Conservation (phyloP, 176 grass and related monocot genomes). For the Lolium multiflorum region DNA sequence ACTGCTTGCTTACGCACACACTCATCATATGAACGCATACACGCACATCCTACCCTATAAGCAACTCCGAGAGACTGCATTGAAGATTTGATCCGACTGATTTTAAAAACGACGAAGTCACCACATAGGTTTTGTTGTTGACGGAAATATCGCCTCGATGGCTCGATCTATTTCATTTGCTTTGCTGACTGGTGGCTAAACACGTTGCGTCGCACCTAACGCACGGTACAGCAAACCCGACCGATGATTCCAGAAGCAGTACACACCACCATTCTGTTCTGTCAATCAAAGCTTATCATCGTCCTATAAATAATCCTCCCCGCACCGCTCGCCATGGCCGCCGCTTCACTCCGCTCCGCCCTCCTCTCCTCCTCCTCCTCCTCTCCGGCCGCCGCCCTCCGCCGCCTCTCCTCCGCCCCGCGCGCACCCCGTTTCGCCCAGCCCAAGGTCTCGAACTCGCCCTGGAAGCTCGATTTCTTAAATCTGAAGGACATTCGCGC, state of each 20-base stretch:
- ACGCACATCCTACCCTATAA: too few species aligned
- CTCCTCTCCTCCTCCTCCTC: constrained; percentile 14
- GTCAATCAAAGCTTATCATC: neutral
- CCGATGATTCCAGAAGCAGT: constrained; percentile 13
- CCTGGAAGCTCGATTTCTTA: neutral
- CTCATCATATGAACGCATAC: too few species aligned
- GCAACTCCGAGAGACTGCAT: too few species aligned
- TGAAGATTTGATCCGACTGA: too few species aligned
- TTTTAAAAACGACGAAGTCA: too few species aligned
- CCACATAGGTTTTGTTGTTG: too few species aligned
- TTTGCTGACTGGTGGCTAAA: too few species aligned
- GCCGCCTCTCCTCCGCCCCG: constrained; percentile 33
- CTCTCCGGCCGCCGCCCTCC: constrained; percentile 22
- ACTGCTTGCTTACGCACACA: too few species aligned
- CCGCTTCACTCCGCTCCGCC: constrained; percentile 33
- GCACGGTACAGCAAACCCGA: neutral
- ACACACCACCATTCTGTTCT: neutral
- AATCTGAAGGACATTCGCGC: neutral
- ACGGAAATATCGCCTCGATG: too few species aligned
- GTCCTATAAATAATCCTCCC: constrained; percentile 34
- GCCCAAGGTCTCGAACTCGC: constrained; percentile 38
- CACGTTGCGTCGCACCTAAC: neutral
- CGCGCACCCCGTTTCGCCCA: constrained; percentile 20
- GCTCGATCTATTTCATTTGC: too few species aligned
- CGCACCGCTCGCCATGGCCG: constrained; percentile 45